Evolutionary conservation across 2,329 filamentous ascomycete species (phyloP), one percentile per base, ranked within the genome.

Genomic region (Sarocladium brachiariae): DNA sequence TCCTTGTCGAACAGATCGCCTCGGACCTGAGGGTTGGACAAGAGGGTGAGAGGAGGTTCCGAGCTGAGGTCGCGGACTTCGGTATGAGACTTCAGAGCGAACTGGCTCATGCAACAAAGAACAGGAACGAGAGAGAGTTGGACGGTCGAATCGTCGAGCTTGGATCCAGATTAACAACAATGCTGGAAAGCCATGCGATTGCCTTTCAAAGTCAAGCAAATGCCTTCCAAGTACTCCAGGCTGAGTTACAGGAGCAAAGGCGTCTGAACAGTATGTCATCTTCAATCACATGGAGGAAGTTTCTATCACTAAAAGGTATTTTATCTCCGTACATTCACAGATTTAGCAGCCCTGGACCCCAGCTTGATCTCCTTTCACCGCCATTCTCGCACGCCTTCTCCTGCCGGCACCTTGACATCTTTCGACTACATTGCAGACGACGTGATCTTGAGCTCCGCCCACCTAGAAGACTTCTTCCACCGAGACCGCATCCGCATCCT

Each of bases 11-110:
- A 8, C 14, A 50, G 1, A 8, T 50, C 0, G 43, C 50, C 3
- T 27, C 46, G 14, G 56, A 58, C 18, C 1, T 53, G 0, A 48
- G 56, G 2, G 19, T 54, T 1, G 56, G 57, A 2, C 14, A 54
- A 2, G 41, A 57, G 11, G 55, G 57, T 4, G 18, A 45, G 14
- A 13, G 30, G 23, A 45, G 39, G n/a, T 24, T n/a, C n/a, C 23
- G 18, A 19, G 39, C 39, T 16, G 39, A 45, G 16, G n/a, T 45
- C 3, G n/a, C 9, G 9, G 39, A 45, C 39, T 45, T 27, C 16
- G 39, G 21, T 3, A 8, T 11, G 10, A 10, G 39, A 11, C 5
- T 45, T 4, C 23, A 30, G 10, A 6, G 14, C 4, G 39, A 45
- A 16, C 10, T 45, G 9, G 7, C 4, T 4, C 9, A 10, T 27